These are phyloP conservation scores for Rhodofomes roseus DNA, from an alignment of 1,284 basidiomycete species.

Conservation along the genomic window DNA sequence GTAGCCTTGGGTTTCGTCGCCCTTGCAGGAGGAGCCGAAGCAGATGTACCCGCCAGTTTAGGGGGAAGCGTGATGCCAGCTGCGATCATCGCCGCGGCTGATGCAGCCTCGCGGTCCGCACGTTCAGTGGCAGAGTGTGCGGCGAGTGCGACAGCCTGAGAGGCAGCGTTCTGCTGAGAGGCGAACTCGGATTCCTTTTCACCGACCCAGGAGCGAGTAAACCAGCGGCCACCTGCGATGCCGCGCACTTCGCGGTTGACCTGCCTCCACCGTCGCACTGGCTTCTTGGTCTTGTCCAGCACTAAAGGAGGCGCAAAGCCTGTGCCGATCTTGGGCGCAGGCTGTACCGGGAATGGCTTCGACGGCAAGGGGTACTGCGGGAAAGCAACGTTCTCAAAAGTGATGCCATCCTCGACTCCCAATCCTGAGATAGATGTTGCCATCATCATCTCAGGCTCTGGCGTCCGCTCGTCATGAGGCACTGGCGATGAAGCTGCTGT, in stretches of 20 bases:
- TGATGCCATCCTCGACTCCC: constrained; percentile 38
- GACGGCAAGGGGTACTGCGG: constrained; percentile 73
- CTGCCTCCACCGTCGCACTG: constrained; percentile 64
- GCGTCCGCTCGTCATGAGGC: constrained; percentile 26
- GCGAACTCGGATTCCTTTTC: constrained; percentile 69
- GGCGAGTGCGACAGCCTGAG: constrained; percentile 16
- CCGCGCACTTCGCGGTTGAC: constrained; percentile 74
- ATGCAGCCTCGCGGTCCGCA: constrained; percentile 10
- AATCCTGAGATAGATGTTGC: constrained; percentile 13
- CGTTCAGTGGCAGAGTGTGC: constrained; percentile 12
- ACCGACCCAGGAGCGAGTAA: constrained; percentile 71
- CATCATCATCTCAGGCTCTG: constrained; percentile 24
- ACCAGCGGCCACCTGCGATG: constrained; percentile 78
- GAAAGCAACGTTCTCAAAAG: constrained; percentile 53
- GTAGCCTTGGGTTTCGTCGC: constrained; percentile 2
- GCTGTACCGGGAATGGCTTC: constrained; percentile 76
- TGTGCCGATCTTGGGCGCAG: constrained; percentile 66
- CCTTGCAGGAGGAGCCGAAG: neutral
- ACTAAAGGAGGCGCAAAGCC: constrained; percentile 64
- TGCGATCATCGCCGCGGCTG: constrained; percentile 9
- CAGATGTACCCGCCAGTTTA: constrained; percentile 11
- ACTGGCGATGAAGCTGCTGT: constrained; percentile 46
- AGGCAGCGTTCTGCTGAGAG: constrained; percentile 24
- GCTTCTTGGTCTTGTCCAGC: constrained; percentile 57
- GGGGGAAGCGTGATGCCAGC: constrained; percentile 15